Evolutionary conservation across 352 stramenopile species (phyloP).

Genomic region (Bremia lactucae): DNA sequence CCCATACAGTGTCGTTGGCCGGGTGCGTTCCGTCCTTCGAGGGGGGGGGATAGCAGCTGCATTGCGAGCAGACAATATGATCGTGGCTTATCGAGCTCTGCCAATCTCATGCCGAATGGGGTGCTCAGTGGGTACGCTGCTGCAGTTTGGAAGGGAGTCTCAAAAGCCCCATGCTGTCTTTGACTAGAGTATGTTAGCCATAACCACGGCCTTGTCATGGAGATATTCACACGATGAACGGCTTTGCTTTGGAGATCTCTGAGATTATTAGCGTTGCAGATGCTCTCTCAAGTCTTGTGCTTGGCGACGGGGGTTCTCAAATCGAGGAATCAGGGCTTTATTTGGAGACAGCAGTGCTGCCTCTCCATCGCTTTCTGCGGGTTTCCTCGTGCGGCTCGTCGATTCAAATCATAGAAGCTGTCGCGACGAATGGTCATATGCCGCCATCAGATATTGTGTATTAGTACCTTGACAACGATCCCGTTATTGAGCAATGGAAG

Average conservation of each 20-base stretch:
- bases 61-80: constrained; percentile 21
- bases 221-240: constrained; percentile 20
- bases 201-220: constrained; percentile 20
- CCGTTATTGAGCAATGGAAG: constrained; percentile 75
- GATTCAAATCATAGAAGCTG: constrained; percentile 38
- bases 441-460: constrained; percentile 47
- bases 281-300: constrained; percentile 54
- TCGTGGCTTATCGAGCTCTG: constrained; percentile 16
- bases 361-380: constrained; percentile 35
- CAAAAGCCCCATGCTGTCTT: constrained; percentile 29
- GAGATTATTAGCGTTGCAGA: constrained; percentile 43
- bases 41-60: constrained; percentile 21
- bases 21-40: constrained; percentile 34
- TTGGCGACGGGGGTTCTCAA: constrained; percentile 35
- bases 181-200: constrained; percentile 23
- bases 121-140: constrained; percentile 68
- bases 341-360: constrained; percentile 14
- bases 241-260: constrained; percentile 25
- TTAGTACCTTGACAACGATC: constrained; percentile 39
- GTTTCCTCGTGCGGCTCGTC: constrained; percentile 45
- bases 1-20: constrained; percentile 53
- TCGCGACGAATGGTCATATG: constrained; percentile 24
- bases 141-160: constrained; percentile 60
- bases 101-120: constrained; percentile 35
- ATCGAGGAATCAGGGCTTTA: constrained; percentile 10